These are phyloP conservation scores for Pichia insulana DNA, from an alignment of 805 yeast species.

Conservation along the genomic window DNA sequence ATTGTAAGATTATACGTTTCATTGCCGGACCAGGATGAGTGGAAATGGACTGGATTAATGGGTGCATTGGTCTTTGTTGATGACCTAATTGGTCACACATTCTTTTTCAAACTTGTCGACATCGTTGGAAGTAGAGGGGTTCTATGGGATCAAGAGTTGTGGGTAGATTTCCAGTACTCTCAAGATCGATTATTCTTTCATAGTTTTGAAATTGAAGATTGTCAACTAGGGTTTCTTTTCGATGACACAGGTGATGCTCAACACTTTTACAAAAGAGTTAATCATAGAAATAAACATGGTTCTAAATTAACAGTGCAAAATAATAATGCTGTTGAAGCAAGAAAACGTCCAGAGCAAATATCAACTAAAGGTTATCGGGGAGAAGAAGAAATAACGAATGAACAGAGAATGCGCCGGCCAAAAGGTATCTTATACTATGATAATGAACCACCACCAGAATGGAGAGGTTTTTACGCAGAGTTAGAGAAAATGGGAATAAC, in stretches of 20 bases:
- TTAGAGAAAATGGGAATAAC: slow-evolving; percentile 71
- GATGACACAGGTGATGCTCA: slow-evolving; percentile 85
- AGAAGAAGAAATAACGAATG: slow-evolving; percentile 33
- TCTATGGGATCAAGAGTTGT: slow-evolving; percentile 94
- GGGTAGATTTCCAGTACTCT: slow-evolving; percentile 77
- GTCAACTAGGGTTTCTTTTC: slow-evolving; percentile 77
- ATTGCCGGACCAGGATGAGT: slow-evolving; percentile 68
- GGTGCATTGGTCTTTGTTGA: slow-evolving; percentile 88
- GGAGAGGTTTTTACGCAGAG: slow-evolving; percentile 68
- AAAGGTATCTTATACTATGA: slow-evolving; percentile 65
- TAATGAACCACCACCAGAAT: slow-evolving; percentile 73
- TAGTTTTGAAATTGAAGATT: slow-evolving; percentile 86
- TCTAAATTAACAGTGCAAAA: slow-evolving; percentile 79
- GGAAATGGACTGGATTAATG: slow-evolving; percentile 82
- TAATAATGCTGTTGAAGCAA: slow-evolving; percentile 79
- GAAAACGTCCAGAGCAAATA: slow-evolving; percentile 36
- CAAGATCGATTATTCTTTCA: slow-evolving; percentile 96
- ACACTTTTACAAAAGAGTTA: slow-evolving; percentile 73
- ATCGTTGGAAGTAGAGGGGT: slow-evolving; percentile 77
- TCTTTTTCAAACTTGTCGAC: slow-evolving; percentile 84
- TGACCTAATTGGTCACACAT: slow-evolving; percentile 90
- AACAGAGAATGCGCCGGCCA: slow-evolving; percentile 47
- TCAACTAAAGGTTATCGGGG: slow-evolving; percentile 58
- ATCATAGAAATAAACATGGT: slow-evolving; percentile 69
- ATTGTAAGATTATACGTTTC: slow-evolving; percentile 87